Conservation (phyloP, 768 basidiomycete species). For the Kwoniella bestiolae region DNA sequence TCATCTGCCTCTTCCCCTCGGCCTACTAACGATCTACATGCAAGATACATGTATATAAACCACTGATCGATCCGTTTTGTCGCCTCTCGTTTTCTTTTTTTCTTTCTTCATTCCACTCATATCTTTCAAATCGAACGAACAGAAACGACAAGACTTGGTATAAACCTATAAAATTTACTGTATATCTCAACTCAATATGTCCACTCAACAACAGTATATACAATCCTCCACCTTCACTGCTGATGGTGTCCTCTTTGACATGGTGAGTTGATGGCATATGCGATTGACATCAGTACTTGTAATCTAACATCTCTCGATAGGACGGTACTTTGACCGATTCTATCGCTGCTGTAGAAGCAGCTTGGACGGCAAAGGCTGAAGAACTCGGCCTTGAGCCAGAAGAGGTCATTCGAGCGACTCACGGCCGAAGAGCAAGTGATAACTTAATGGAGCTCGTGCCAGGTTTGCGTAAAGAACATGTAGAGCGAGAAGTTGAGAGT, state of each 20-base stretch:
- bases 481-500: conserved; percentile 44
- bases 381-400: conserved; percentile 72
- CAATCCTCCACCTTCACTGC: conserved; percentile 36
- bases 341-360: conserved; percentile 73
- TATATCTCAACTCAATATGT: conserved; percentile 6
- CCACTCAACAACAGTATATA: conserved; percentile 7
- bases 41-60: neutral
- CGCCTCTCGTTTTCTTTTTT: conserved; percentile 6
- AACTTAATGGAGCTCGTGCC: conserved; percentile 64
- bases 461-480: conserved; percentile 38
- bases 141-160: neutral
- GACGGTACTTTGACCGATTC: conserved; percentile 70
- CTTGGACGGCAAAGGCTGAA: conserved; percentile 72
- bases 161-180: neutral
- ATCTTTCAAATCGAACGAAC: neutral
- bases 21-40: neutral
- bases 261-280: conserved; percentile 37
- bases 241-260: conserved; percentile 50
- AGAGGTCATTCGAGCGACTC: conserved; percentile 73
- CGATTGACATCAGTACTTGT: neutral
- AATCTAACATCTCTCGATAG: conserved; percentile 10
- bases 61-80: neutral
- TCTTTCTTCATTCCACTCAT: neutral
- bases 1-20: neutral
- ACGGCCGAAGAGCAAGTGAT: conserved; percentile 77